Evolutionary conservation across 2,329 filamentous ascomycete species (phyloP).

Genomic region (Erysiphe neolycopersici): DNA sequence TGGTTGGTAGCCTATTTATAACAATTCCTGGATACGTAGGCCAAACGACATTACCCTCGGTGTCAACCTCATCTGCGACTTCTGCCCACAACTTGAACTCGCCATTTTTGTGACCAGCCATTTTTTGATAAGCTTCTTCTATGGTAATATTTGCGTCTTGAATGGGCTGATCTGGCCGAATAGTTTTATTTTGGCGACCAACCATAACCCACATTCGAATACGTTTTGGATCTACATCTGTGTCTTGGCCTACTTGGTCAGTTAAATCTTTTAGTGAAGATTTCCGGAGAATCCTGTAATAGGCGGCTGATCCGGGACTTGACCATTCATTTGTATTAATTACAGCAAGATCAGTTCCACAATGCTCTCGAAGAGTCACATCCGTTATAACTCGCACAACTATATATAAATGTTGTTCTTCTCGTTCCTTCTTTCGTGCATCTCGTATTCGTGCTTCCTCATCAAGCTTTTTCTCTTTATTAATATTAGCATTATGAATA

Average conservation of each 20-base stretch:
- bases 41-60: constrained; percentile 47
- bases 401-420: constrained; percentile 86
- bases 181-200: constrained; percentile 91
- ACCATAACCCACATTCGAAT: constrained; percentile 92
- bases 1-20: constrained; percentile 26
- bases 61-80: constrained; percentile 35
- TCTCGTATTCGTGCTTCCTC: constrained; percentile 59
- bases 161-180: constrained; percentile 69
- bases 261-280: constrained; percentile 54
- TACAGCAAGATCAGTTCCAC: constrained; percentile 58
- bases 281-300: constrained; percentile 48
- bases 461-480: constrained; percentile 39
- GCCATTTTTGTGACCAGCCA: constrained; percentile 35
- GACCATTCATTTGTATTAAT: constrained; percentile 30
- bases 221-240: constrained; percentile 36
- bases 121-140: constrained; percentile 45
- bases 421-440: constrained; percentile 59
- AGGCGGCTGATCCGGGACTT: constrained; percentile 39
- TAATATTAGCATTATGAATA: constrained; percentile 7
- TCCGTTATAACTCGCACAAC: constrained; percentile 59
- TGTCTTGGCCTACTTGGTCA: constrained; percentile 40
- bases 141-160: constrained; percentile 50
- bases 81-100: constrained; percentile 71
- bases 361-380: constrained; percentile 52
- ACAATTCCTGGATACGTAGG: constrained; percentile 29